phyloP scores from a whole-genome alignment of 108 stramenopile species.

The Fistulifera solaris region DNA sequence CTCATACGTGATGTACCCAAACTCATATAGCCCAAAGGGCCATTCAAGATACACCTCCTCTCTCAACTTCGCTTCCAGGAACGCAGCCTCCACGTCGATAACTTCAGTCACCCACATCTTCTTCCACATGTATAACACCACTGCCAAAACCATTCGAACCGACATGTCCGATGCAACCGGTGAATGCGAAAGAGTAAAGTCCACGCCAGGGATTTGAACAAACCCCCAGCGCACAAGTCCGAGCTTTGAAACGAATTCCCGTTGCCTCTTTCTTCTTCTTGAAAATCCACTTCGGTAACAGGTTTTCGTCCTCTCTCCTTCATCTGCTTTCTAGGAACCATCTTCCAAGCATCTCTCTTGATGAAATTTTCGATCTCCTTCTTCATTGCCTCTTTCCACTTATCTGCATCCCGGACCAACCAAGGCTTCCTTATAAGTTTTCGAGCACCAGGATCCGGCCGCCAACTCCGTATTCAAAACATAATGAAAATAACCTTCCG shows the following conservation, averaged over 20 bases:
- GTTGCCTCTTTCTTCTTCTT: slow-evolving; percentile 12
- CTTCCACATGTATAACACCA: neutral
- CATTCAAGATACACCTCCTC: slow-evolving; percentile 2
- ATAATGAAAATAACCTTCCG: neutral
- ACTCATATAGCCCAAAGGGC: slow-evolving; percentile 6
- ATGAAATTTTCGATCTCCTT: neutral
- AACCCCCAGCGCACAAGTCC: slow-evolving; percentile 3
- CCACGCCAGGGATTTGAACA: slow-evolving; percentile 10
- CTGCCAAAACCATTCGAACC: neutral
- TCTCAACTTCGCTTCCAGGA: slow-evolving; percentile 11
- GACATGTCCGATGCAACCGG: slow-evolving; percentile 1
- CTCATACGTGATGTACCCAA: slow-evolving; percentile 8
- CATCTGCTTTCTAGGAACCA: too few species aligned
- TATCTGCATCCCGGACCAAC: neutral
- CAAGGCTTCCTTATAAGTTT: neutral
- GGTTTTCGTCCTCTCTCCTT: neutral
- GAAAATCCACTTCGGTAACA: slow-evolving; percentile 4
- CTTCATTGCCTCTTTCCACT: neutral
- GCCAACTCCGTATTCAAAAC: slow-evolving; percentile 6
- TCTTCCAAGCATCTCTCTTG: slow-evolving; percentile 1
- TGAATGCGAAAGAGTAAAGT: slow-evolving; percentile 1
- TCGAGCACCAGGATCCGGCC: slow-evolving; percentile 5
- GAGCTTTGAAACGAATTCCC: neutral
- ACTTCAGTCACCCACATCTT: slow-evolving; percentile 6
- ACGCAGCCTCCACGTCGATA: slow-evolving; percentile 16